Evolutionary conservation across 345 rosid genomes (phyloP).

Genomic region (Eucalyptus melliodora): DNA sequence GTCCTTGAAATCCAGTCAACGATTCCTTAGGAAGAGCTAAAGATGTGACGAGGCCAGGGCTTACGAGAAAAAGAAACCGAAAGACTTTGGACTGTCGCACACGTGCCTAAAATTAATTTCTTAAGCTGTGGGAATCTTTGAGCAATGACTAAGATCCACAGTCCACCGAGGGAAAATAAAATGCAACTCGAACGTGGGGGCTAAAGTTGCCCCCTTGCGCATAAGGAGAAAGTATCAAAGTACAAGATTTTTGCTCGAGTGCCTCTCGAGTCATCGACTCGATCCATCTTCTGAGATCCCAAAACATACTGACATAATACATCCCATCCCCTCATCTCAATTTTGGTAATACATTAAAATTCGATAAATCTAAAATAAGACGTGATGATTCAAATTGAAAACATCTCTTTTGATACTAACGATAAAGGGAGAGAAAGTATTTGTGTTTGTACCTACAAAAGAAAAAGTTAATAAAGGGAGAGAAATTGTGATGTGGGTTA

Average conservation of each 20-base stretch:
- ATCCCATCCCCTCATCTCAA: neutral
- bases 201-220: neutral
- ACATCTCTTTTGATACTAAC: accelerated
- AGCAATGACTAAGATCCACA: neutral
- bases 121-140: neutral
- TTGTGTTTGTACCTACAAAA: neutral
- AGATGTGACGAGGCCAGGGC: neutral
- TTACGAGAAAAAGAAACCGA: neutral
- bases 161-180: neutral
- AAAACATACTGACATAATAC: neutral
- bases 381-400: accelerated
- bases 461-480: neutral
- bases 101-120: neutral
- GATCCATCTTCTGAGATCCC: neutral
- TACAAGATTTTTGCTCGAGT: neutral
- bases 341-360: accelerated
- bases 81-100: neutral
- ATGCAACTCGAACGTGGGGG: neutral
- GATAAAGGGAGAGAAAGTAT: neutral
- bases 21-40: neutral
- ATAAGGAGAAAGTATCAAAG: neutral
- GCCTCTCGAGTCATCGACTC: neutral
- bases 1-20: neutral
- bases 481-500: neutral
- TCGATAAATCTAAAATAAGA: neutral